These are phyloP conservation scores for Colletotrichum sp. DNA, from an alignment of 2,329 filamentous ascomycete genomes.

Conservation along the genomic window DNA sequence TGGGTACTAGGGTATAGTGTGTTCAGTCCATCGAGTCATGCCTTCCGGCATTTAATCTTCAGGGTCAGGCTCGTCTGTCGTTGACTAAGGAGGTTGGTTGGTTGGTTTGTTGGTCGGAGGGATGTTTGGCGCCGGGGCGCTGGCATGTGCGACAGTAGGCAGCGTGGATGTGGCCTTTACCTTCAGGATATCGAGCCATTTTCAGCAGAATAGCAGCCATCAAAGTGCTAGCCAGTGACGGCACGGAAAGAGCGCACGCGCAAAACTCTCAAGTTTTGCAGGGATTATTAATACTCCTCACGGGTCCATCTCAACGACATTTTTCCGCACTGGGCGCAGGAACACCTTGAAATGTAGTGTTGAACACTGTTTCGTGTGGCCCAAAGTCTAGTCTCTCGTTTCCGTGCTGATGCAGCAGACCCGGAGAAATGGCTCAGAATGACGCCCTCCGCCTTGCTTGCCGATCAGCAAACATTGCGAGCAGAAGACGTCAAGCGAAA, in stretches of 20 bases:
- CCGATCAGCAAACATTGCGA: conserved; percentile 7
- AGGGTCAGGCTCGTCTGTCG: not conserved
- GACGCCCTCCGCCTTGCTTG: not conserved
- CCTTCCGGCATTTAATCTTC: conserved; percentile 8
- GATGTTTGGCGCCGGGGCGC: not conserved
- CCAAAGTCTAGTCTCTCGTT: not conserved
- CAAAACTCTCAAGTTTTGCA: not conserved
- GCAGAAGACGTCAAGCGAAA: conserved; percentile 7
- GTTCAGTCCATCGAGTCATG: conserved; percentile 7
- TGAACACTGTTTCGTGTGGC: not conserved
- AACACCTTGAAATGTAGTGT: not conserved
- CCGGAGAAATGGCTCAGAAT: not conserved
- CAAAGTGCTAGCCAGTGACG: not conserved
- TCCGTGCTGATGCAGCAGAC: not conserved
- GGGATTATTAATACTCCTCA: not conserved
- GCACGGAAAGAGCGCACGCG: not conserved
- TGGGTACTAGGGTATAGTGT: not conserved
- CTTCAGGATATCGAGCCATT: not conserved
- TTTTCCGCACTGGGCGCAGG: not conserved
- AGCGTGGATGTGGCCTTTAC: not conserved
- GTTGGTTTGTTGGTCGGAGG: not conserved
- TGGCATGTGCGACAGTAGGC: not conserved
- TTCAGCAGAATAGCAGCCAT: not conserved
- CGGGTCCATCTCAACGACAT: not conserved
- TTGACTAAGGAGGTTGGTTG: not conserved